Conservation (phyloP, 768 basidiomycete species). For the Boletellus emodensis region DNA sequence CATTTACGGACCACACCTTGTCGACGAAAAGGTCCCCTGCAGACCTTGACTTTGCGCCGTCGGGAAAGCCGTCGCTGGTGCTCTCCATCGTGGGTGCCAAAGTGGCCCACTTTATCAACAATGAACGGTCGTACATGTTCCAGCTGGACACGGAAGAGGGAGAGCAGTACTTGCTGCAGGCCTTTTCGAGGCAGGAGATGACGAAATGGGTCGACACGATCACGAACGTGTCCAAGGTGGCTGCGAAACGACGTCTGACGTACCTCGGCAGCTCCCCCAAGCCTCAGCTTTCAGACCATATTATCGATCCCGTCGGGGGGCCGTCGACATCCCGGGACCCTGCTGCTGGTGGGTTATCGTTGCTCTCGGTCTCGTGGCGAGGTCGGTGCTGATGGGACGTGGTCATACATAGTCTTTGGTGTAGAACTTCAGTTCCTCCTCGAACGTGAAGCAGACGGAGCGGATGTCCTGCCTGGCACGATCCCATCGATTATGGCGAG, state of each 20-base stretch:
- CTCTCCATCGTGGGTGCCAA: slow-evolving; percentile 71
- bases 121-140: slow-evolving; percentile 79
- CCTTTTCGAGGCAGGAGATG: slow-evolving; percentile 67
- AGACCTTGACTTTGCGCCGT: slow-evolving; percentile 70
- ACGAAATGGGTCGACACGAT: slow-evolving; percentile 75
- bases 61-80: slow-evolving; percentile 72
- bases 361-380: not conserved
- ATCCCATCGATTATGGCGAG: slow-evolving; percentile 64
- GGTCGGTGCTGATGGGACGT: slow-evolving; percentile 4
- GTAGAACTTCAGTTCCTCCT: slow-evolving; percentile 70
- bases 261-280: slow-evolving; percentile 77
- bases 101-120: slow-evolving; percentile 69
- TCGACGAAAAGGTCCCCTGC: slow-evolving; percentile 54
- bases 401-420: slow-evolving; percentile 53
- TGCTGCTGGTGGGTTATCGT: slow-evolving; percentile 54
- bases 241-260: slow-evolving; percentile 74
- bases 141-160: slow-evolving; percentile 85
- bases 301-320: slow-evolving; percentile 52
- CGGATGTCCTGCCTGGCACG: slow-evolving; percentile 48
- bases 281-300: slow-evolving; percentile 68
- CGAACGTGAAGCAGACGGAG: slow-evolving; percentile 55
- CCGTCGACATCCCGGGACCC: slow-evolving; percentile 60
- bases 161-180: slow-evolving; percentile 77
- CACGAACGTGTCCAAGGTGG: slow-evolving; percentile 62
- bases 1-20: slow-evolving; percentile 63